Conservation (phyloP, 129 eudicot genomes). For the Flaveria ramosissima region DNA sequence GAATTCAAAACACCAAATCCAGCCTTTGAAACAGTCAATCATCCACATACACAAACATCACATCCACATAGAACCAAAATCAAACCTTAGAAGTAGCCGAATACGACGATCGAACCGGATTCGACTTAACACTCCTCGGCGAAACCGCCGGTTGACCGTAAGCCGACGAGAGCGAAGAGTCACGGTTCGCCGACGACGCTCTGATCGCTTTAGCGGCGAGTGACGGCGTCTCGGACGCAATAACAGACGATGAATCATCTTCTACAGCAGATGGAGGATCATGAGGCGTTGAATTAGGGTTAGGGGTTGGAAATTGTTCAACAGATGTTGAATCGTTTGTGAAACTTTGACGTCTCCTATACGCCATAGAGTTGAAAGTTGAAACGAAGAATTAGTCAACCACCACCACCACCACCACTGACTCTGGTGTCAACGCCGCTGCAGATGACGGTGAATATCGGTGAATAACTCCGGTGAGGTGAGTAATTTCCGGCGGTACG, state of each 20-base stretch:
- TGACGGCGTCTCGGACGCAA: constrained; percentile 53
- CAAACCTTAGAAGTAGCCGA: constrained; percentile 45
- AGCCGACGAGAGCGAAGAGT: constrained; percentile 74
- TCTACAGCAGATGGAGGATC: constrained; percentile 21
- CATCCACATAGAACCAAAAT: neutral
- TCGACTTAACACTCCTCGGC: constrained; percentile 31
- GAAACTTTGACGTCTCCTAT: constrained; percentile 55
- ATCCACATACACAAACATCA: neutral
- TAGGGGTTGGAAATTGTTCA: constrained; percentile 35
- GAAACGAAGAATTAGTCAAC: neutral
- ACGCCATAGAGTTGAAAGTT: constrained; percentile 46
- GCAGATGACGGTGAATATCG: neutral
- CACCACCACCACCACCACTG: neutral
- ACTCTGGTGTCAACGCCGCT: neutral
- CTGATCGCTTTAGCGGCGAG: constrained; percentile 79
- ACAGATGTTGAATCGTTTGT: constrained; percentile 27
- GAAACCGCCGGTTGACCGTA: constrained; percentile 59
- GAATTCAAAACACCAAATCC: too few species aligned
- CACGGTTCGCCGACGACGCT: constrained; percentile 70
- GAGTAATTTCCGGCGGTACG: constrained; percentile 13
- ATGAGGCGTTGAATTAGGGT: constrained; percentile 18
- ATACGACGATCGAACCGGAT: constrained; percentile 36
- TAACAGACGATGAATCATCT: constrained; percentile 36
- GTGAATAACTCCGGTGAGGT: neutral
- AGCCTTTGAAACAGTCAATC: neutral